These are phyloP conservation scores for Thraustotheca clavata DNA, from an alignment of 352 stramenopile species.

Conservation along the genomic window DNA sequence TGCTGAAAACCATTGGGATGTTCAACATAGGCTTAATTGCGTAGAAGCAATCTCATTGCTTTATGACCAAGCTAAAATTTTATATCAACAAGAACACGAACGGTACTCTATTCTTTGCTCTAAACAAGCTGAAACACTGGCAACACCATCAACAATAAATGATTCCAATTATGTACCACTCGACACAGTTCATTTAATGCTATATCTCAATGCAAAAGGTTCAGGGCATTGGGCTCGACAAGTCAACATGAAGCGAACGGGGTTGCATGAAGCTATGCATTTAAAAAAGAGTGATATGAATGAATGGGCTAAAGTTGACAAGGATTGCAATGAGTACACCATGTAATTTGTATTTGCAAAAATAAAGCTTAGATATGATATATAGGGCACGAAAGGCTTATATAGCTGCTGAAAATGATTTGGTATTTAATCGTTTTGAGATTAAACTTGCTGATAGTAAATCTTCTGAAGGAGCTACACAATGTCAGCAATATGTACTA, in stretches of 20 bases:
- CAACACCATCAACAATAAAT: neutral
- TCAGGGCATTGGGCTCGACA: neutral
- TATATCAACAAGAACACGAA: neutral
- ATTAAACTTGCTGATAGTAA: constrained; percentile 9
- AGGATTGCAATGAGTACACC: neutral
- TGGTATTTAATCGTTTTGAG: constrained; percentile 10
- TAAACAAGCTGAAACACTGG: neutral
- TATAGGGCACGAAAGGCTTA: constrained; percentile 9
- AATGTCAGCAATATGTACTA: constrained; percentile 18
- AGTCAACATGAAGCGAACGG: constrained; percentile 6
- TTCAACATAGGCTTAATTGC: constrained; percentile 47
- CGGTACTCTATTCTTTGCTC: neutral
- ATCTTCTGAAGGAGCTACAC: neutral
- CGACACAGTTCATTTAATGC: constrained; percentile 16
- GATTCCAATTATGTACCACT: neutral
- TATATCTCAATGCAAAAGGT: constrained; percentile 7
- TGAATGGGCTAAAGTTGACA: constrained; percentile 19
- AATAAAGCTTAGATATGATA: neutral
- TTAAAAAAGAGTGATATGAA: neutral
- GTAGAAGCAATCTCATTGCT: constrained; percentile 60
- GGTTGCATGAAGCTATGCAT: constrained; percentile 13
- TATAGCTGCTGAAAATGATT: constrained; percentile 5
- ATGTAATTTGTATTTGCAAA: neutral
- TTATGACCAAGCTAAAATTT: constrained; percentile 37
- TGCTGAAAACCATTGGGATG: constrained; percentile 13